phyloP scores from a whole-genome alignment of 257 asterid genomes.

The Nicotiana paniculata region DNA sequence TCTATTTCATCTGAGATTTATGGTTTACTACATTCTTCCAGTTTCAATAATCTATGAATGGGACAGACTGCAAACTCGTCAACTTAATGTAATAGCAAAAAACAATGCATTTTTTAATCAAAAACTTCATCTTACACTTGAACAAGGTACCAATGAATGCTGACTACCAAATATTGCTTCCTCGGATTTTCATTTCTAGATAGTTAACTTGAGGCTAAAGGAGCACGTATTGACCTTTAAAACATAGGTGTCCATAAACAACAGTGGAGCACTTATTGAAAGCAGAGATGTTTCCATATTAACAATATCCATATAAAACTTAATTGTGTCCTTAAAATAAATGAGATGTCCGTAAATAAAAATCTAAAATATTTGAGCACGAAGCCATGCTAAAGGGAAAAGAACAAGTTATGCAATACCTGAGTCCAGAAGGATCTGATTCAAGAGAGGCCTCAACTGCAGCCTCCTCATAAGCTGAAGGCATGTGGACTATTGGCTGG shows the following conservation, averaged over 20 bases:
- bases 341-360: neutral
- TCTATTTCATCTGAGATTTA: neutral
- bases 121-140: neutral
- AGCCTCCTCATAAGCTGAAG: slow-evolving; percentile 75
- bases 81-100: neutral
- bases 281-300: neutral
- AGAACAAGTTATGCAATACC: slow-evolving; percentile 31
- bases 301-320: neutral
- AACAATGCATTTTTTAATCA: neutral
- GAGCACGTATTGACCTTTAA: neutral
- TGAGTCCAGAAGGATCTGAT: slow-evolving; percentile 87
- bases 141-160: neutral
- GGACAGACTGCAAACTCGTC: neutral
- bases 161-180: neutral
- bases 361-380: neutral
- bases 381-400: neutral
- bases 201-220: neutral
- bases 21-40: neutral
- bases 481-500: slow-evolving; percentile 52
- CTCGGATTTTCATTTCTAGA: neutral
- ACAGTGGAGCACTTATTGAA: neutral
- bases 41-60: neutral
- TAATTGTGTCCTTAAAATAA: neutral
- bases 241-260: neutral
- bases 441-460: slow-evolving; percentile 93